Evolutionary conservation across 1,139 yeast species (phyloP).

Genomic region (Fermentozyma sake): DNA sequence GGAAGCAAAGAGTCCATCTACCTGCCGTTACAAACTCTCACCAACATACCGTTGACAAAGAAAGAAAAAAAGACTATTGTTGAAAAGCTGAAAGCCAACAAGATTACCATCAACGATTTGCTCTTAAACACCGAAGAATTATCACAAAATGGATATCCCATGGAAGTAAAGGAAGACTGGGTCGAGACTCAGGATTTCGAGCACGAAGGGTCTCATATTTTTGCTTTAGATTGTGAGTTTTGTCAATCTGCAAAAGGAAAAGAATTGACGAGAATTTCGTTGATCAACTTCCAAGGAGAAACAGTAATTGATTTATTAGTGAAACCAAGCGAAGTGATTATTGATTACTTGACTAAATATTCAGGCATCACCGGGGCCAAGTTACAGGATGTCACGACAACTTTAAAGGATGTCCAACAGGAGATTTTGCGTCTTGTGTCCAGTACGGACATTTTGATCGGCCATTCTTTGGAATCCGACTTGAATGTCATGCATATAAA

Average conservation of each 20-base stretch:
- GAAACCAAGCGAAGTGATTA: slow-evolving; percentile 67
- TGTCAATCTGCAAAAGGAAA: slow-evolving; percentile 59
- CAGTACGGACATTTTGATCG: slow-evolving; percentile 54
- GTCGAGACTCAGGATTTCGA: slow-evolving; percentile 51
- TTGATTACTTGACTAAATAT: slow-evolving; percentile 74
- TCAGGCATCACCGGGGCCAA: slow-evolving; percentile 83
- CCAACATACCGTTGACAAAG: slow-evolving; percentile 52
- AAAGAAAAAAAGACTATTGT: slow-evolving; percentile 43
- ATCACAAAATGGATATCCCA: slow-evolving; percentile 52
- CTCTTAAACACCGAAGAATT: slow-evolving; percentile 45
- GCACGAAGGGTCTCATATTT: slow-evolving; percentile 57
- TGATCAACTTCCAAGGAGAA: slow-evolving; percentile 59
- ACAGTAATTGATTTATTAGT: slow-evolving; percentile 70
- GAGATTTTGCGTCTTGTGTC: slow-evolving; percentile 44
- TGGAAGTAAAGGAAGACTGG: slow-evolving; percentile 52
- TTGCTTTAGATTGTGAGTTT: slow-evolving; percentile 93
- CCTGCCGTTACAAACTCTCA: slow-evolving; percentile 52
- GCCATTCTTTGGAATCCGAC: slow-evolving; percentile 73
- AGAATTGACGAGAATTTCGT: slow-evolving; percentile 73
- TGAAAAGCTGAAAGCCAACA: slow-evolving; percentile 27
- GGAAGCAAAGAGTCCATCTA: slow-evolving; percentile 58
- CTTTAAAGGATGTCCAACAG: slow-evolving; percentile 62
- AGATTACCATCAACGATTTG: slow-evolving; percentile 52
- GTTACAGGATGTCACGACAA: slow-evolving; percentile 58
- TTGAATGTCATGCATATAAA: slow-evolving; percentile 53